phyloP scores from a whole-genome alignment of 345 rosid genomes.

The Eucalyptus decipiens region DNA sequence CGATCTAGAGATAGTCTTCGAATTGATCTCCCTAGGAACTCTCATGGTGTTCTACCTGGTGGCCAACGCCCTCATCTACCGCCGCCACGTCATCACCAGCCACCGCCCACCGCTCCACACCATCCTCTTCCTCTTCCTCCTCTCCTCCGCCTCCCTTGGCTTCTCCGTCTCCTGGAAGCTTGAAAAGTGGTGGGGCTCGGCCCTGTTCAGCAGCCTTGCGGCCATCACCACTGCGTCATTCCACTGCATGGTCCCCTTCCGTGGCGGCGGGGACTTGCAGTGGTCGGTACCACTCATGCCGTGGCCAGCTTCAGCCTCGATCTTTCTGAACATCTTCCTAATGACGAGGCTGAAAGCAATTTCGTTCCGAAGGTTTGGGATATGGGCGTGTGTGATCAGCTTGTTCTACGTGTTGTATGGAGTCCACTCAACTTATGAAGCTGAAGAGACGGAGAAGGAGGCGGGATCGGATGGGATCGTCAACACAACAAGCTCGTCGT shows the following conservation, averaged over 20 bases:
- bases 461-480: not conserved
- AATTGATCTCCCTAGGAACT: slow-evolving; percentile 69
- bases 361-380: slow-evolving; percentile 53
- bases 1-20: slow-evolving; percentile 53
- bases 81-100: slow-evolving; percentile 35
- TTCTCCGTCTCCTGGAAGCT: slow-evolving; percentile 72
- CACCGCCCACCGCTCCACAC: slow-evolving; percentile 38
- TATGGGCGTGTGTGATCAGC: slow-evolving; percentile 63
- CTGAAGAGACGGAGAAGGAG: slow-evolving; percentile 43
- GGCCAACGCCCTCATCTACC: slow-evolving; percentile 82
- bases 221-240: slow-evolving; percentile 30
- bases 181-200: slow-evolving; percentile 41
- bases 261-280: not conserved
- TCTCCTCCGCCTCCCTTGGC: slow-evolving; percentile 39
- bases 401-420: slow-evolving; percentile 74
- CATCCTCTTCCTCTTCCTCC: slow-evolving; percentile 56
- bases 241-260: slow-evolving; percentile 21
- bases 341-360: slow-evolving; percentile 47
- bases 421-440: slow-evolving; percentile 77
- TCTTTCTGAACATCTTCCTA: slow-evolving; percentile 70
- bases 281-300: slow-evolving; percentile 96
- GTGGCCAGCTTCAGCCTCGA: slow-evolving; percentile 72
- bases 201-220: slow-evolving; percentile 25
- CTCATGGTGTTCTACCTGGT: slow-evolving; percentile 81
- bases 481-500: not conserved